These are phyloP conservation scores for Populus pruinosa DNA, from an alignment of 345 rosid genomes.

Conservation along the genomic window DNA sequence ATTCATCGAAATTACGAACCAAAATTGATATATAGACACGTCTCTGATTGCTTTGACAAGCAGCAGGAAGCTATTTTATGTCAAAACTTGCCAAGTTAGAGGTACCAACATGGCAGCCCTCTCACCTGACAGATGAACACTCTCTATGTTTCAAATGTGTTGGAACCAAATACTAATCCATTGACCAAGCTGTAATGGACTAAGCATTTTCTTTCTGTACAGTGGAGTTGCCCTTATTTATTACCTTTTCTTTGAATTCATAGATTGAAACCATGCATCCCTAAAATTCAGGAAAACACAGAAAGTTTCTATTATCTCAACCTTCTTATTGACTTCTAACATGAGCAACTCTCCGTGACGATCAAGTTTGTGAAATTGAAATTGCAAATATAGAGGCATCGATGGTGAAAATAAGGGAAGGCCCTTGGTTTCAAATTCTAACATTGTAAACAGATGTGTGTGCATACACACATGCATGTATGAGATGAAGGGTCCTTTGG, in stretches of 20 bases:
- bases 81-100: slow-evolving; percentile 13
- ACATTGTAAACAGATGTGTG: not conserved
- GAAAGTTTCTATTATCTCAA: too few relatives aligned
- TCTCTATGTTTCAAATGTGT: not conserved
- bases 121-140: slow-evolving; percentile 7
- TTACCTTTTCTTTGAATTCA: not conserved
- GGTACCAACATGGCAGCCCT: not conserved
- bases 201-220: not conserved
- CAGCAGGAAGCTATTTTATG: not conserved
- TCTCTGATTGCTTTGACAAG: not conserved
- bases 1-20: too few relatives aligned
- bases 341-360: not conserved
- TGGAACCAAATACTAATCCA: not conserved
- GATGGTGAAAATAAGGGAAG: not conserved
- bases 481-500: too few relatives aligned
- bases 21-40: too few relatives aligned
- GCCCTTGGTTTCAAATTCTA: not conserved
- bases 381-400: not conserved
- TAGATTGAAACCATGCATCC: not conserved
- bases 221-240: not conserved
- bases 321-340: not conserved
- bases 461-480: too few relatives aligned
- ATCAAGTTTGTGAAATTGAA: not conserved
- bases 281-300: not conserved
- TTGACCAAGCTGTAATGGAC: not conserved